Evolutionary conservation across 306 rosid genomes (phyloP).

Genomic region (Ormosia semicastrata): DNA sequence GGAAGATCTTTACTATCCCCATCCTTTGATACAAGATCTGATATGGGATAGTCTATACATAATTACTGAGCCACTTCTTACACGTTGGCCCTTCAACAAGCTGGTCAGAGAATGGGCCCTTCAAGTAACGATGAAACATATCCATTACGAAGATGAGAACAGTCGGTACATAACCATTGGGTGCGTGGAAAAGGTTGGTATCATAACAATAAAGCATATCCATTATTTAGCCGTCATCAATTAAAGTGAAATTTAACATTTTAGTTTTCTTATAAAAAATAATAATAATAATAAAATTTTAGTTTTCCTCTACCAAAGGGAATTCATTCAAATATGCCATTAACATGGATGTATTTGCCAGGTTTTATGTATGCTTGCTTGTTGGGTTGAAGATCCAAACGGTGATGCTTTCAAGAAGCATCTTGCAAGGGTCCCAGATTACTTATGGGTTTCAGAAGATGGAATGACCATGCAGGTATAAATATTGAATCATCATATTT

Average conservation of each 20-base stretch:
- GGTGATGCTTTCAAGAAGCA: conserved; percentile 70
- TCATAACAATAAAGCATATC: not conserved
- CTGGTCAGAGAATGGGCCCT: conserved; percentile 57
- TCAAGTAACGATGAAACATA: conserved; percentile 65
- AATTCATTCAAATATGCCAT: not conserved
- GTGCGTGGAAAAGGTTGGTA: conserved; percentile 55
- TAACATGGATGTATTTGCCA: conserved; percentile 12
- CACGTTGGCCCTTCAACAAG: conserved; percentile 74
- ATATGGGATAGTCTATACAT: conserved; percentile 71
- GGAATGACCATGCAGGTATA: conserved; percentile 73
- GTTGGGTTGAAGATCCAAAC: conserved; percentile 80
- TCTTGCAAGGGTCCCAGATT: conserved; percentile 71
- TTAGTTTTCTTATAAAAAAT: too few species aligned
- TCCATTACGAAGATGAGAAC: conserved; percentile 75
- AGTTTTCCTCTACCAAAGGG: not conserved
- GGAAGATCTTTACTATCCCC: conserved; percentile 70
- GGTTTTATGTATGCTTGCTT: conserved; percentile 71
- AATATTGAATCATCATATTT: not conserved
- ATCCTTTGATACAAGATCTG: conserved; percentile 59
- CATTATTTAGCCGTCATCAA: not conserved
- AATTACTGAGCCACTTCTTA: conserved; percentile 57
- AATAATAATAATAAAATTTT: not conserved
- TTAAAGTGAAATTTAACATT: not conserved
- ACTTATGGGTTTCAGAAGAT: conserved; percentile 75
- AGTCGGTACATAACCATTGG: conserved; percentile 68